Evolutionary conservation across 78 protist species (phyloP), one percentile per base, ranked within the genome.

Genomic region (Speleostelium caveatum): DNA sequence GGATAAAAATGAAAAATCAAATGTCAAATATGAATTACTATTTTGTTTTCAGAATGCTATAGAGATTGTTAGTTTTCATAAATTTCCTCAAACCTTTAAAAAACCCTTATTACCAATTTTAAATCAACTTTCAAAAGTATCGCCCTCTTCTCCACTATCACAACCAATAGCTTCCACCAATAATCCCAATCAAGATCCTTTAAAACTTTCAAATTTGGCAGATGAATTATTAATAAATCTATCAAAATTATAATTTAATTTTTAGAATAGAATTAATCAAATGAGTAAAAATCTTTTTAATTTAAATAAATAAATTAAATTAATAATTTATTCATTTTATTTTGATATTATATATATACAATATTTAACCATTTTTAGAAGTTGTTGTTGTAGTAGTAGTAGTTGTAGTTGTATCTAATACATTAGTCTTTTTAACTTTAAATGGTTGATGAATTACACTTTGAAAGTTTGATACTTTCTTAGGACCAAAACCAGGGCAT

Each of bases 371-470:
- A n/a, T n/a, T n/a, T n/a, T n/a, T n/a, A n/a, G n/a, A n/a, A n/a
- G n/a, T n/a, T n/a, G n/a, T n/a, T n/a, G n/a, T 49, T 49, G 12
- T 49, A 49, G 12, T 49, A 49, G 55, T 49, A 16, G 55, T 49
- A 49, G 55, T 49, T 49, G 55, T 16, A 16, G 55, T 49, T 49
- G 55, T 16, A 49, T 49, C 24, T n/a, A n/a, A n/a, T n/a, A n/a
- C n/a, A n/a, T n/a, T n/a, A n/a, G n/a, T n/a, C n/a, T 45, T 32
- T 32, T 62, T 58, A 33, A 32, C 68, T 74, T 71, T 83, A 45
- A 83, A 83, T 12, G 91, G 91, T 51, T 83, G 91, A 45, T 83
- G 71, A 32, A 83, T 38, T 39, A 66, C 42, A 83, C 41, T 56
- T n/a, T 42, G 42, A 39, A 83, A 60, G 45, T 36, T 58, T 5